phyloP scores from a whole-genome alignment of 805 yeast species.

The Candida arabinofermentans region DNA sequence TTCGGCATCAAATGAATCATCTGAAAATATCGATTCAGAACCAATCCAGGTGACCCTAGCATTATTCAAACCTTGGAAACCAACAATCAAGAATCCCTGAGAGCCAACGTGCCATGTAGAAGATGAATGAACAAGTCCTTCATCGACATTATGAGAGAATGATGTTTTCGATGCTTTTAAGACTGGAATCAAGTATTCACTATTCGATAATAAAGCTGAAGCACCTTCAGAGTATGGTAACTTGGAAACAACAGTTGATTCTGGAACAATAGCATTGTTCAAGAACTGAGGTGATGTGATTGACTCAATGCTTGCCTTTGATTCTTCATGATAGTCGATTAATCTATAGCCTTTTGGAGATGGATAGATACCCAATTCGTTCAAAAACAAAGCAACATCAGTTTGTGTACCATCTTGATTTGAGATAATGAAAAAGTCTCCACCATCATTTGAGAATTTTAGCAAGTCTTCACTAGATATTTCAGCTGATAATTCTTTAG shows the following conservation, averaged over 20 bases:
- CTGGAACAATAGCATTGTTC: constrained; percentile 26
- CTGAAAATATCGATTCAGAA: constrained; percentile 48
- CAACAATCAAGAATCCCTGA: constrained; percentile 73
- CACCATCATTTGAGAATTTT: constrained; percentile 61
- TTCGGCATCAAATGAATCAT: constrained; percentile 32
- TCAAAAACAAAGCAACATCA: constrained; percentile 60
- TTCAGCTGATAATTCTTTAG: constrained; percentile 36
- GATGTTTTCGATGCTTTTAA: constrained; percentile 64
- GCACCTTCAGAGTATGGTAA: constrained; percentile 42
- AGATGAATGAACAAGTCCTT: constrained; percentile 31
- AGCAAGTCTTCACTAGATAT: constrained; percentile 49
- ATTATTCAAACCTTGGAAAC: constrained; percentile 73
- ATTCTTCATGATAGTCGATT: constrained; percentile 55
- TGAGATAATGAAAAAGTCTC: constrained; percentile 67
- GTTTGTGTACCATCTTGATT: constrained; percentile 52
- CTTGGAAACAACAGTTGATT: constrained; percentile 6
- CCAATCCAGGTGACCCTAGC: constrained; percentile 84
- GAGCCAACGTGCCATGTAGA: constrained; percentile 75
- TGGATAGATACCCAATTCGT: constrained; percentile 80
- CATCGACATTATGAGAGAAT: constrained; percentile 47
- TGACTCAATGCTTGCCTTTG: constrained; percentile 17
- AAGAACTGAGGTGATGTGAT: constrained; percentile 26
- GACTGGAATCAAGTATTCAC: constrained; percentile 66
- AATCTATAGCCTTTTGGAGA: constrained; percentile 68
- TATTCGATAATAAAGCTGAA: constrained; percentile 67